These are phyloP conservation scores for Corrigiola litoralis DNA, from an alignment of 179 eudicot genomes.

Conservation along the genomic window DNA sequence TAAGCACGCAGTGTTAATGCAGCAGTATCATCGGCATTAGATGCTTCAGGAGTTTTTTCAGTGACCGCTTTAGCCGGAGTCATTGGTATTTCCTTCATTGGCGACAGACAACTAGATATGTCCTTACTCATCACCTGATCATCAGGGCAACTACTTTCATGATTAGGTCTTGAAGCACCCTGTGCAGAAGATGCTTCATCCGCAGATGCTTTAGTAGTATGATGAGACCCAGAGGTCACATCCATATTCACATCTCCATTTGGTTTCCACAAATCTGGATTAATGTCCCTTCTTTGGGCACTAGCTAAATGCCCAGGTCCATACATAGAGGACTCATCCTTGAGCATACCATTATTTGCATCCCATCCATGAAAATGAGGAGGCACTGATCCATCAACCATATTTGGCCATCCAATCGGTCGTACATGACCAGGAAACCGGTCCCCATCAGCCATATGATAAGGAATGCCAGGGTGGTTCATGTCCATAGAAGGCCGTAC, in stretches of 20 bases:
- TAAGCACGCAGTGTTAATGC: slow-evolving; percentile 39
- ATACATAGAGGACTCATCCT: slow-evolving; percentile 64
- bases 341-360: slow-evolving; percentile 51
- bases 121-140: slow-evolving; percentile 34
- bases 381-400: slow-evolving; percentile 47
- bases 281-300: slow-evolving; percentile 51
- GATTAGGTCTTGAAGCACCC: slow-evolving; percentile 34
- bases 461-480: slow-evolving; percentile 65
- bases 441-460: slow-evolving; percentile 63
- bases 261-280: slow-evolving; percentile 58
- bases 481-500: slow-evolving; percentile 74
- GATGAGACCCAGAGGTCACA: slow-evolving; percentile 33
- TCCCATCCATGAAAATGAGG: slow-evolving; percentile 76
- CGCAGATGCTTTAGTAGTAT: slow-evolving; percentile 20
- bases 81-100: slow-evolving; percentile 28
- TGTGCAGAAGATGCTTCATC: slow-evolving; percentile 51
- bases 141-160: slow-evolving; percentile 36
- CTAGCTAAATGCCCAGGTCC: slow-evolving; percentile 43
- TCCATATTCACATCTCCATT: slow-evolving; percentile 46
- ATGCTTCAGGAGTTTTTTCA: slow-evolving; percentile 39
- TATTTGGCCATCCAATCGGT: slow-evolving; percentile 72
- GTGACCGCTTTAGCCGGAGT: slow-evolving; percentile 31
- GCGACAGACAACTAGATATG: slow-evolving; percentile 30
- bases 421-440: slow-evolving; percentile 61
- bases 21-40: slow-evolving; percentile 37